Conservation (phyloP, 305 asterid species). For the Nicotiana rustica region DNA sequence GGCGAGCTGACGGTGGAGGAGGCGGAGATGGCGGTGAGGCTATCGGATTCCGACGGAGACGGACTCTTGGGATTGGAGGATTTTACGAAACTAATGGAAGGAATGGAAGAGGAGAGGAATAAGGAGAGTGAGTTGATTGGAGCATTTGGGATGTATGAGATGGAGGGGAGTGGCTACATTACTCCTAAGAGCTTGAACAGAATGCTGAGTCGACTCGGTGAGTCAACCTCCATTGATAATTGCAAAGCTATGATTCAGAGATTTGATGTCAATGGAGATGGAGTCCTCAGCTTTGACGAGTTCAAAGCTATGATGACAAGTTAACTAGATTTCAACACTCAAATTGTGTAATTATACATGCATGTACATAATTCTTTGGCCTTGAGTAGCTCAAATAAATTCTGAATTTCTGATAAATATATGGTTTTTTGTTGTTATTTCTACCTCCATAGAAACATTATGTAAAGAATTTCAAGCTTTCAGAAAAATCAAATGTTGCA, state of each 20-base stretch:
- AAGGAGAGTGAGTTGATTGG: conserved; percentile 44
- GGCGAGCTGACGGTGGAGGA: conserved; percentile 53
- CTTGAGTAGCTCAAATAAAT: too few relatives aligned
- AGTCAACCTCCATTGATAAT: conserved; percentile 48
- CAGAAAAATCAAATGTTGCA: too few relatives aligned
- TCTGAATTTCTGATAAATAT: too few relatives aligned
- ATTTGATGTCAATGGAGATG: conserved; percentile 44
- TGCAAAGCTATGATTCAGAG: conserved; percentile 40
- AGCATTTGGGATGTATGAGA: conserved; percentile 68
- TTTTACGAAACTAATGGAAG: conserved; percentile 52
- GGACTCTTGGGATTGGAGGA: conserved; percentile 50
- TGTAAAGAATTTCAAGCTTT: too few relatives aligned
- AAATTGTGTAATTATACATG: too few relatives aligned
- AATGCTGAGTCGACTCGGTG: conserved; percentile 64
- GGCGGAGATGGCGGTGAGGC: conserved; percentile 51
- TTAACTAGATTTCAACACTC: background rate
- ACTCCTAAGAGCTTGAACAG: conserved; percentile 62
- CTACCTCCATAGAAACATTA: too few relatives aligned
- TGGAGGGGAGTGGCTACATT: conserved; percentile 62
- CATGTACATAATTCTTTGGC: too few relatives aligned
- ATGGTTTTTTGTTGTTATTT: too few relatives aligned
- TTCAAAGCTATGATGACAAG: conserved; percentile 38
- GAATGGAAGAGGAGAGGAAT: conserved; percentile 20
- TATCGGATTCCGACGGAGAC: conserved; percentile 47
- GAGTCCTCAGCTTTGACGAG: conserved; percentile 42